Percentiles rank a stretch among this genome's conserved stretches.
phyloP scores from a whole-genome alignment of 1,139 yeast genomes.

The Pichia terricola region DNA sequence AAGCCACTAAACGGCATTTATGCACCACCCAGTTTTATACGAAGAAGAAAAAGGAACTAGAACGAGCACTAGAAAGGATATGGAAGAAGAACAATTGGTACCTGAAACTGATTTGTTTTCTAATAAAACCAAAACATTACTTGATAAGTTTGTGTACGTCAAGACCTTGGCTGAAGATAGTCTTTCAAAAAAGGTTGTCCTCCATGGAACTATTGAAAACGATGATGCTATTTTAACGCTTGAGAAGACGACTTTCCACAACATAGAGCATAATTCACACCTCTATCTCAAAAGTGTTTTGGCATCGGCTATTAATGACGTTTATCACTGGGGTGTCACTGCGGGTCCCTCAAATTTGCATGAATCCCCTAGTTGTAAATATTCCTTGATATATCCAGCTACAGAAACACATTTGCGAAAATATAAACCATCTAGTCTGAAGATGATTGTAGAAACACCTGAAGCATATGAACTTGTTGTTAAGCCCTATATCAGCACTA shows the following conservation, averaged over 20 bases:
- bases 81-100: too few relatives aligned
- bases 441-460: constrained; percentile 72
- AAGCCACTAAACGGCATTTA: too few relatives aligned
- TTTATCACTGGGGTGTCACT: constrained; percentile 73
- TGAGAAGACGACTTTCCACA: constrained; percentile 69
- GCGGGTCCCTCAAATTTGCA: constrained; percentile 40
- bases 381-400: constrained; percentile 83
- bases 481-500: constrained; percentile 65
- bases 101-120: too few relatives aligned
- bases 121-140: neutral
- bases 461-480: constrained; percentile 54
- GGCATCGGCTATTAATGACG: constrained; percentile 61
- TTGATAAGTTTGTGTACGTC: neutral
- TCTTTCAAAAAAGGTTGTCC: constrained; percentile 49
- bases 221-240: constrained; percentile 61
- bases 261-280: constrained; percentile 28
- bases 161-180: constrained; percentile 46
- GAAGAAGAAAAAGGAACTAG: too few relatives aligned
- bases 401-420: constrained; percentile 76
- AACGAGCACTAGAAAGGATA: too few relatives aligned
- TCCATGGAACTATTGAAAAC: constrained; percentile 56
- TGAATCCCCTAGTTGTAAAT: constrained; percentile 51
- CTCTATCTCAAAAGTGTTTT: constrained; percentile 29
- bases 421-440: constrained; percentile 47
- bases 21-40: too few relatives aligned